Evolutionary conservation across 306 rosid genomes (phyloP), one percentile per base, ranked within the genome.

Genomic region (Cicer cuneatum): DNA sequence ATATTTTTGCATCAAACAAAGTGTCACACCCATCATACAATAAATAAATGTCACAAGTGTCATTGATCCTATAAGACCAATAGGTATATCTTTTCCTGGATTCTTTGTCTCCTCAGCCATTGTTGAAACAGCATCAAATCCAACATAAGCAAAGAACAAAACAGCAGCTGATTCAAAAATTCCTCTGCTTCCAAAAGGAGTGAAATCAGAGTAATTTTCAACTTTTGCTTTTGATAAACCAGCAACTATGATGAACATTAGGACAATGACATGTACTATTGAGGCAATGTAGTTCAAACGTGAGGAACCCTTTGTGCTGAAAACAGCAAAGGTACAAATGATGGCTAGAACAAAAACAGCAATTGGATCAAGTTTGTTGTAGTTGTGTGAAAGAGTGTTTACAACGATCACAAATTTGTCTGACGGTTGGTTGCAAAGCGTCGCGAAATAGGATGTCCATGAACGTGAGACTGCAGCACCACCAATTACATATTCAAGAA

Each of bases 391-490:
- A 0, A 88, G 81, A 49, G 82, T 13, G 5, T 53, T 1, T n/a
- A 39, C 85, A 0, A 53, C 35, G 75, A 92, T 89, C 35, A 90
- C 85, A 35, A 93, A 86, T 42, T 79, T 90, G 7, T 89, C 85
- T 2, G 96, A 67, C 0, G 37, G 7, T n/a, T 12, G 87, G 79
- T 93, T 90, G 85, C 86, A 85, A 3, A 93, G 90, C 2, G 98
- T 89, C 58, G 98, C 87, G 16, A 93, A 90, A 81, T 93, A 93
- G 57, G 98, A 93, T 4, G 98, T 93, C 96, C 95, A 93, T 0
- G 98, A 77, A 2, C 98, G 92, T 1, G 98, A 89, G 1, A 90
- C 95, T 0, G 95, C 92, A 0, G 95, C 98, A 0, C 90, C 85
- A 0, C 86, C 88, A 0, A 93, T 70, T 0, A 90, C 86, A 8